Evolutionary conservation across 495 filamentous ascomycete genomes (phyloP), one percentile per base, ranked within the genome.

Genomic region (Xylaria scruposa): DNA sequence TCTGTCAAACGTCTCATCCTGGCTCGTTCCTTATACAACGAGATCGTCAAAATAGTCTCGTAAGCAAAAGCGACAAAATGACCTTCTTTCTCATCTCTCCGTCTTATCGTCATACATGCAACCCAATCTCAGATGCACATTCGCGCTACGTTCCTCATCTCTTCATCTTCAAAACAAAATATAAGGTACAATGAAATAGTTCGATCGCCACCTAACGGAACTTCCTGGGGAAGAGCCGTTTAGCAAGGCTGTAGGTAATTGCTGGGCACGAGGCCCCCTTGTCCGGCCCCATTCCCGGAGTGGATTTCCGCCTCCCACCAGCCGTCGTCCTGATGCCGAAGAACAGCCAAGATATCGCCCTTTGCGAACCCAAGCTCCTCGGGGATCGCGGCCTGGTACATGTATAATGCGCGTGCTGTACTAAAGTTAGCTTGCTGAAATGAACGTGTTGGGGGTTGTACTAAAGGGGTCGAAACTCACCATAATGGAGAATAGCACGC

Each of bases 301-400:
- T 94, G 92, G 66, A 97, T 88, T 82, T 98, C 95, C 17, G 97
- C 96, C 85, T 98, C 96, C 97, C 97, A 99, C 97, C 97, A 99
- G 13, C 97, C 97, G 78, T 99, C 97, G 81, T 99, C 97, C 79
- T 99, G 97, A 70, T 95, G 89, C 72, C 94, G 87, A 44, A 97
- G 82, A n/a, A 99, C 90, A 1, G 95, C 93, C 9, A 99, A 83
- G 63, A 93, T 86, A 78, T 99, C 97, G 61, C 97, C 97, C 82
- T 98, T 98, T 13, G 88, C 87, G 76, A 99, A 99, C 21, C 92
- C 91, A 42, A 99, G 85, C 80, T 99, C 97, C 76, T 97, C 96
- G 0, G 95, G 92, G 69, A 99, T 99, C 19, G 93, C 94, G 0
- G 96, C 93, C 75, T 91, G 90, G 82, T 99, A 99, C 84, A 92